Conservation (phyloP, 2,329 filamentous ascomycete genomes). For the Cytospora piceae region DNA sequence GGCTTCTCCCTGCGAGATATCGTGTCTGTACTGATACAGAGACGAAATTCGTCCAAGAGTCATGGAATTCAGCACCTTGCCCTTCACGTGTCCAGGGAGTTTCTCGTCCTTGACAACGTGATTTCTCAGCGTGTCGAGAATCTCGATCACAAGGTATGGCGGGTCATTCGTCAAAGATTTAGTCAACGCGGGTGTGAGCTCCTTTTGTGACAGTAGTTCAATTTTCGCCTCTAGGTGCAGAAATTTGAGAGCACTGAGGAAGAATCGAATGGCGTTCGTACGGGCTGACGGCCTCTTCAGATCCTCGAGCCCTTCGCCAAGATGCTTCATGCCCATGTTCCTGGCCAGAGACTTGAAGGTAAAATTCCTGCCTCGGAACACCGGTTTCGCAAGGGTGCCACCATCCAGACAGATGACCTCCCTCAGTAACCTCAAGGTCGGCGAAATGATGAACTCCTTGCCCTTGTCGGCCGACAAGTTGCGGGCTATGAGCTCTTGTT, state of each 20-base stretch:
- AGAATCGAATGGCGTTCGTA: conserved; percentile 79
- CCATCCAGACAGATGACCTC: conserved; percentile 88
- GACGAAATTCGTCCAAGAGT: conserved; percentile 73
- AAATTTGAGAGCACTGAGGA: conserved; percentile 78
- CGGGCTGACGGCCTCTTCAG: conserved; percentile 75
- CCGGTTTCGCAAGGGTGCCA: conserved; percentile 73
- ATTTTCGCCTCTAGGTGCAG: conserved; percentile 77
- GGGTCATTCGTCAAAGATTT: conserved; percentile 79
- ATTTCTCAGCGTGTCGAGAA: conserved; percentile 70
- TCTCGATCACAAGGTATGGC: conserved; percentile 72
- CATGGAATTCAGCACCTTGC: conserved; percentile 73
- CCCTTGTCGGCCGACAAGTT: conserved; percentile 79
- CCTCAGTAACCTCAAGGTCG: conserved; percentile 80
- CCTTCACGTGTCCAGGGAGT: conserved; percentile 74
- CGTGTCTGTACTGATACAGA: conserved; percentile 67
- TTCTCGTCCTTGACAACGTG: conserved; percentile 76
- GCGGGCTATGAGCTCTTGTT: conserved; percentile 78
- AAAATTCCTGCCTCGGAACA: conserved; percentile 77
- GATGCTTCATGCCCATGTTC: conserved; percentile 73
- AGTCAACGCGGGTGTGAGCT: conserved; percentile 71
- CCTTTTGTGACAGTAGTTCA: conserved; percentile 79
- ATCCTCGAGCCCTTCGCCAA: conserved; percentile 64
- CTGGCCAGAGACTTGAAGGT: conserved; percentile 80
- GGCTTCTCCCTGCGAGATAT: conserved; percentile 45
- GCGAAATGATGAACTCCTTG: conserved; percentile 88